phyloP scores from a whole-genome alignment of 257 asterid species.

The Salvia rosmarinus region DNA sequence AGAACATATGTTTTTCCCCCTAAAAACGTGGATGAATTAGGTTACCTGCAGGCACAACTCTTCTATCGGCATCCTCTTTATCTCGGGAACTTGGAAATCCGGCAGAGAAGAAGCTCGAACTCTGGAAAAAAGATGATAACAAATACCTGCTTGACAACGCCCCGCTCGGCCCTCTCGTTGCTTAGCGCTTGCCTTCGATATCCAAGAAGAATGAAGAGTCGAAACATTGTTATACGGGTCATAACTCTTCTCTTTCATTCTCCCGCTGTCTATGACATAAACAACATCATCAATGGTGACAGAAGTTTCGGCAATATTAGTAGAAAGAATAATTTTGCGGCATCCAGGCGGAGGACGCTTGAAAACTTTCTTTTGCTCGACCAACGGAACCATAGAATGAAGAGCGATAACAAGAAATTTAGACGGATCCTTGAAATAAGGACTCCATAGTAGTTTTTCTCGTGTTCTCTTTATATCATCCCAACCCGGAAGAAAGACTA shows the following conservation, averaged over 20 bases:
- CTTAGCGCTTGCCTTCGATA: constrained; percentile 92
- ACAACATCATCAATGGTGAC: constrained; percentile 93
- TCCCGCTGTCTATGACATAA: constrained; percentile 88
- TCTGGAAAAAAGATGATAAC: constrained; percentile 91
- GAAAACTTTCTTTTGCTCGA: constrained; percentile 85
- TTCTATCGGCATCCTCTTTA: constrained; percentile 91
- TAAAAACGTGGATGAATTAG: neutral
- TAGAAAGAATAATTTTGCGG: constrained; percentile 88
- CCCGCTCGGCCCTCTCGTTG: constrained; percentile 99
- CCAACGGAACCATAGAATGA: constrained; percentile 85
- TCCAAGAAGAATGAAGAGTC: constrained; percentile 90
- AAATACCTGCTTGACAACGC: constrained; percentile 88
- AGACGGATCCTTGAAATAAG: constrained; percentile 63
- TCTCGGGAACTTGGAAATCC: constrained; percentile 95
- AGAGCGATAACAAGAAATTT: constrained; percentile 66
- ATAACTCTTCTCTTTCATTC: constrained; percentile 88
- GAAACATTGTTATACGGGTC: constrained; percentile 89
- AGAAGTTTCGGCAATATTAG: constrained; percentile 96
- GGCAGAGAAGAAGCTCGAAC: constrained; percentile 69
- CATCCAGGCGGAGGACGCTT: constrained; percentile 67
- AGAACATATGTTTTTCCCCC: neutral
- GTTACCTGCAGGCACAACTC: constrained; percentile 90
- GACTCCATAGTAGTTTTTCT: constrained; percentile 60
- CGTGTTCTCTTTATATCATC: constrained; percentile 76
- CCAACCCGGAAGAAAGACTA: constrained; percentile 96